A percentile compares a stretch with the other conserved stretches of the same genome.
phyloP scores from a whole-genome alignment of 495 filamentous ascomycete species.

The Podospora didyma region DNA sequence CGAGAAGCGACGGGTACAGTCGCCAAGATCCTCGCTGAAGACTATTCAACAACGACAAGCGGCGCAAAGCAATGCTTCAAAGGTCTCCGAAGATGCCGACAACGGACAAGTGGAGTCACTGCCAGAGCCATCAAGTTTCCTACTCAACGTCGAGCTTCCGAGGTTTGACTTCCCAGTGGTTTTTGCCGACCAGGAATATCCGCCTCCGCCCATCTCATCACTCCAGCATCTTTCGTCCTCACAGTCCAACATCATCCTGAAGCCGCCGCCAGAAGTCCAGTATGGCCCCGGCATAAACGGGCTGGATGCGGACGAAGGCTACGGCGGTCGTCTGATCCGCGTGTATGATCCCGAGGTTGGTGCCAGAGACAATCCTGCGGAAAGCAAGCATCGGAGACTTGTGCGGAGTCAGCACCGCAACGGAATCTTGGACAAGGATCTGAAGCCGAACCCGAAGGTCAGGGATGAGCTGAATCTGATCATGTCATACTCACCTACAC shows the following conservation, averaged over 20 bases:
- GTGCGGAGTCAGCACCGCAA: constrained; percentile 86
- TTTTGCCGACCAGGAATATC: constrained; percentile 91
- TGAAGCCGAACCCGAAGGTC: constrained; percentile 95
- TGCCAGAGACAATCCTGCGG: constrained; percentile 83
- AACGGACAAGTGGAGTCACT: constrained; percentile 44
- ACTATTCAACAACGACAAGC: constrained; percentile 30
- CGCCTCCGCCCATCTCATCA: constrained; percentile 72
- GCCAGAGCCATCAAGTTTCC: constrained; percentile 49
- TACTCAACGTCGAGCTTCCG: constrained; percentile 84
- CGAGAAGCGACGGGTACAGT: constrained; percentile 66
- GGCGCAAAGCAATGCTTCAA: constrained; percentile 11
- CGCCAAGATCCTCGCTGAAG: constrained; percentile 38
- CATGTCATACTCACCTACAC: constrained; percentile 88
- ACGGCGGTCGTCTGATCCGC: constrained; percentile 59
- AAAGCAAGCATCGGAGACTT: constrained; percentile 89
- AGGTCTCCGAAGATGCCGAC: constrained; percentile 32
- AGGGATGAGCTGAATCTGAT: constrained; percentile 90
- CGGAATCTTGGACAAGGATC: constrained; percentile 83
- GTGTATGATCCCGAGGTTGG: constrained; percentile 95
- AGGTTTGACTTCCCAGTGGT: constrained; percentile 95
- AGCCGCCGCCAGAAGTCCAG: constrained; percentile 76
- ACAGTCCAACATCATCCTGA: constrained; percentile 63
- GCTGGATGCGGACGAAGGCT: constrained; percentile 46
- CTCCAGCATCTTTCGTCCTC: constrained; percentile 58
- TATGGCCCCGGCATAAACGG: constrained; percentile 79